Evolutionary conservation across 1,284 basidiomycete genomes (phyloP), one percentile per base, ranked within the genome.

Genomic region (Fomes fomentarius): DNA sequence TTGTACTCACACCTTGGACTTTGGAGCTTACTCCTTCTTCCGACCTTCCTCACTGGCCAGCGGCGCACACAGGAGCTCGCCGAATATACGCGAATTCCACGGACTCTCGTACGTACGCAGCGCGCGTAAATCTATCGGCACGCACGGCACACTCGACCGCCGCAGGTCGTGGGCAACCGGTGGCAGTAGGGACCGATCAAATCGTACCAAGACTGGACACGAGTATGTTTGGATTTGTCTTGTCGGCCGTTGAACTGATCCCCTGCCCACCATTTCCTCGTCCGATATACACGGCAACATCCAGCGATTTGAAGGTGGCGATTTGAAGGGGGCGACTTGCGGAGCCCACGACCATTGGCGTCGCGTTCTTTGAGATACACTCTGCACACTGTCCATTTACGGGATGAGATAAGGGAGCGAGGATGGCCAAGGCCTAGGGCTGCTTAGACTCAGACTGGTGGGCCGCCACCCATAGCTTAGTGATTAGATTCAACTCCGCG

Each of bases 131-230:
- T 38, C 40, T 42, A 38, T 50, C 41, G 33, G 33, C 40, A 33
- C 39, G 30, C n/a, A 25, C 33, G 39, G 33, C 40, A 37, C 19
- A 49, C 35, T 31, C 41, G 19, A 22, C 28, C 40, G 33, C 25
- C 37, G 15, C 37, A 39, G 24, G n/a, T 28, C 26, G 46, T 30
- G 37, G 35, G 19, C 14, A 50, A 34, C n/a, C 42, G 50, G n/a
- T 52, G 50, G 43, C 44, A 39, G 22, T 30, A 30, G n/a, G 3
- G 15, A 47, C 51, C 51, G 51, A 52, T 52, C 45, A 47, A 52
- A 52, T 47, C 51, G 51, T 52, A 47, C 50, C 42, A 34, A 31
- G 31, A 17, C 37, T 19, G 21, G 51, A 15, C 22, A 52, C 15
- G 37, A 33, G 37, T 28, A 34, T 34, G 31, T n/a, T n/a, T n/a